Conservation (phyloP, 257 asterid genomes). For the Capsicum baccatum region DNA sequence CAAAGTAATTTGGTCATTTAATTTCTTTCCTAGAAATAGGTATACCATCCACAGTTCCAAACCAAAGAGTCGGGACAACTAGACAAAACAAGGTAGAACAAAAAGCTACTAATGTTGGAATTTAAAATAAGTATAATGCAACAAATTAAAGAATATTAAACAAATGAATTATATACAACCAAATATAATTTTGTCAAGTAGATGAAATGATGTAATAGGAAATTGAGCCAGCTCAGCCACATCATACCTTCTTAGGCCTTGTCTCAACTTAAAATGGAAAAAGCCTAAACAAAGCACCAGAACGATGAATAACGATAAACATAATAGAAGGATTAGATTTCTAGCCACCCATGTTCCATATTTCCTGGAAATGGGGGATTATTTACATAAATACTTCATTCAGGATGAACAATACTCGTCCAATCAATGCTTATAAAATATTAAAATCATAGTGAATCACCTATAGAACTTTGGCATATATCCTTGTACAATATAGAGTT, state of each 20-base stretch:
- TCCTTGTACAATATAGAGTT: conserved; percentile 96
- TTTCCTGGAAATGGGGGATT: conserved; percentile 64
- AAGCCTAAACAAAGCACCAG: conserved; percentile 89
- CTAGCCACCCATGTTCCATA: conserved; percentile 99
- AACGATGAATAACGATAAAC: conserved; percentile 74
- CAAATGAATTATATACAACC: not conserved
- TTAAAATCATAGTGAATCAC: conserved; percentile 43
- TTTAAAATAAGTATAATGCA: conserved; percentile 23
- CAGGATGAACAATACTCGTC: conserved; percentile 27
- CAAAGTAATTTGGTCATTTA: no score
- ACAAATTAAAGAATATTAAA: conserved; percentile 15
- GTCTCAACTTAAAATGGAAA: conserved; percentile 93
- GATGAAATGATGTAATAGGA: not conserved
- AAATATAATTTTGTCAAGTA: not conserved
- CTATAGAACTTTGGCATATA: conserved; percentile 94
- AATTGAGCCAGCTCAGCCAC: not conserved
- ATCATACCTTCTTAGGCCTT: conserved; percentile 89
- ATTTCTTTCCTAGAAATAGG: no score
- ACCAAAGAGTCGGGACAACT: no score
- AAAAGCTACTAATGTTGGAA: not conserved
- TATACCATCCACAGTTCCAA: no score
- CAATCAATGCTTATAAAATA: conserved; percentile 30
- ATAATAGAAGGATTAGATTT: conserved; percentile 79
- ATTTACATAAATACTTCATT: conserved; percentile 33
- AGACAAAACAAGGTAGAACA: no score